A percentile compares a stretch with the other conserved stretches of the same genome.
phyloP scores from a whole-genome alignment of 306 rosid genomes.

The Malus asiatica region DNA sequence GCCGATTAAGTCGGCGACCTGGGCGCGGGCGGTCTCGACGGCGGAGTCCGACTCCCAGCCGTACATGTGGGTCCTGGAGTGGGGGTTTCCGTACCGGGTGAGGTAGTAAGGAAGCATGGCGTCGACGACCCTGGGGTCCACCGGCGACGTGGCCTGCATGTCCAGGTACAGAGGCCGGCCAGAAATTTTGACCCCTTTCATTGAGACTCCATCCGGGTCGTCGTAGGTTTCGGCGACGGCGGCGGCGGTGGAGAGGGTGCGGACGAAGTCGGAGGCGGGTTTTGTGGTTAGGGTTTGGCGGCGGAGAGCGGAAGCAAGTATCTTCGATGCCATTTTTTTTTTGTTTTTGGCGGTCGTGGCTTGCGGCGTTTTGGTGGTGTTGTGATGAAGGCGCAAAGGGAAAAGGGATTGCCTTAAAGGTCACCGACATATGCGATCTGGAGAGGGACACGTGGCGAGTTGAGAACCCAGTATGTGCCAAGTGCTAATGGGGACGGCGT shows the following conservation, averaged over 20 bases:
- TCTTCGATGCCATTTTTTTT: conserved; percentile 47
- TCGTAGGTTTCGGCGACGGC: conserved; percentile 30
- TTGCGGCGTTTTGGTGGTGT: neutral
- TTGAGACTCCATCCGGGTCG: conserved; percentile 42
- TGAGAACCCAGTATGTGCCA: neutral
- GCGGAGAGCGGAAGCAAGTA: conserved; percentile 48
- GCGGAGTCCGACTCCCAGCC: conserved; percentile 99
- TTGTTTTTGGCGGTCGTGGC: neutral
- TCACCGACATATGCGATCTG: conserved; percentile 15
- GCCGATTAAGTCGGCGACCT: conserved; percentile 57
- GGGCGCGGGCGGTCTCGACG: conserved; percentile 70
- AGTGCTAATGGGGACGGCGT: neutral
- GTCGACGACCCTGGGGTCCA: conserved; percentile 90
- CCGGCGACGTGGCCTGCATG: conserved; percentile 81
- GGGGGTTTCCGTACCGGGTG: conserved; percentile 77
- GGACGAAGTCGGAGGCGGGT: conserved; percentile 6
- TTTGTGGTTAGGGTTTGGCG: conserved; percentile 19
- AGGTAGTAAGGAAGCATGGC: conserved; percentile 77
- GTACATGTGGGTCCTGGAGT: conserved; percentile 78
- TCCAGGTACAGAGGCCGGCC: conserved; percentile 85
- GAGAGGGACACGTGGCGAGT: conserved; percentile 24
- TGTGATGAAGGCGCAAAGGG: conserved; percentile 1
- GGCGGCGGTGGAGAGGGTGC: conserved; percentile 27
- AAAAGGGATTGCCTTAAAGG: neutral
- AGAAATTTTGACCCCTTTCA: conserved; percentile 75